Evolutionary conservation across 148 eudicot genomes (phyloP).

Genomic region (Talinum fruticosum): DNA sequence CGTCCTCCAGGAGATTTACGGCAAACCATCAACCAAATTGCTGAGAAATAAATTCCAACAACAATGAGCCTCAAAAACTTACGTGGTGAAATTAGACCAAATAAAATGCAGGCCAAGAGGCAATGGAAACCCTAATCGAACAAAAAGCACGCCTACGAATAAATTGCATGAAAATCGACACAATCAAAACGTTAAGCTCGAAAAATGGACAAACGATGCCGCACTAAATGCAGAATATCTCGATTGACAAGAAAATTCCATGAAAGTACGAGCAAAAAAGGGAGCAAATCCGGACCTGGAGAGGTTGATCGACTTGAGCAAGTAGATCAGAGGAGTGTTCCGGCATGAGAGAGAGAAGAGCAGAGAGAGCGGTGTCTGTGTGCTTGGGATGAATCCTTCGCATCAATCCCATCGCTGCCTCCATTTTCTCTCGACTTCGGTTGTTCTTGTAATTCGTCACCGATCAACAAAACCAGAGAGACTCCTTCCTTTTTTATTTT

Average conservation of each 20-base stretch:
- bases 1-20: neutral
- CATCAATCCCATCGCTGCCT: constrained; percentile 98
- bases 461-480: neutral
- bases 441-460: no score
- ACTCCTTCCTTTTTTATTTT: neutral
- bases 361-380: constrained; percentile 78
- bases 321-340: constrained; percentile 87
- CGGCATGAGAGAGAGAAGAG: constrained; percentile 79
- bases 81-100: neutral
- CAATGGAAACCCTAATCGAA: constrained; percentile 10
- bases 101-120: neutral
- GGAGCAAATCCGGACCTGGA: constrained; percentile 52
- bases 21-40: neutral
- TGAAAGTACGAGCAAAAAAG: neutral
- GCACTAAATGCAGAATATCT: neutral
- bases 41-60: neutral
- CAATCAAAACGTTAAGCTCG: neutral
- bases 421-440: constrained; percentile 39
- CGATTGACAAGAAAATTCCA: neutral
- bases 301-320: constrained; percentile 98
- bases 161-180: neutral
- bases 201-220: neutral
- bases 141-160: neutral
- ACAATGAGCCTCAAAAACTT: neutral
- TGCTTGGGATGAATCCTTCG: constrained; percentile 85